Evolutionary conservation across 306 rosid species (phyloP).

Genomic region (Senna siamea): DNA sequence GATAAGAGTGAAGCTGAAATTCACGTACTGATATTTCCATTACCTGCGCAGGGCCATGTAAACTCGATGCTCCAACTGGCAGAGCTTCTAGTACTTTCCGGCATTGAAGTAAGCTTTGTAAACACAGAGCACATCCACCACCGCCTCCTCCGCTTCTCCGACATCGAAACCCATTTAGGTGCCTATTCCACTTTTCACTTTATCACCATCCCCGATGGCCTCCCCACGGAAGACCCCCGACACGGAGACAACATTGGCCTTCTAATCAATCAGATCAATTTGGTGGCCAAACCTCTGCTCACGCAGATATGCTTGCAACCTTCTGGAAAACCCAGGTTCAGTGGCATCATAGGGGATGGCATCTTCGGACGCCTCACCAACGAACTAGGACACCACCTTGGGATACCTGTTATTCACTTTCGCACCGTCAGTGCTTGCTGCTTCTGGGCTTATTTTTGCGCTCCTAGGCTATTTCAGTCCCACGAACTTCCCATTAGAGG

Average conservation of each 20-base stretch:
- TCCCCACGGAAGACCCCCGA: constrained; percentile 23
- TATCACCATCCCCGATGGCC: constrained; percentile 48
- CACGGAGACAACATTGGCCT: constrained; percentile 10
- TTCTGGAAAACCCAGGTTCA: neutral
- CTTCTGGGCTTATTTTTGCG: constrained; percentile 41
- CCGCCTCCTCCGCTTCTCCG: constrained; percentile 31
- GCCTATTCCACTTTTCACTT: constrained; percentile 48
- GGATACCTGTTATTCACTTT: constrained; percentile 38
- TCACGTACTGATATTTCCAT: constrained; percentile 44
- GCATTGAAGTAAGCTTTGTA: constrained; percentile 52
- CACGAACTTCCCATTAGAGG: constrained; percentile 47
- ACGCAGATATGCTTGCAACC: constrained; percentile 25
- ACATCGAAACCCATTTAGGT: constrained; percentile 4
- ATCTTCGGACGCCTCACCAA: constrained; percentile 18
- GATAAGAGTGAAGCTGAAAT: neutral
- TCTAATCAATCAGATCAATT: neutral
- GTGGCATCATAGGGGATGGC: constrained; percentile 46
- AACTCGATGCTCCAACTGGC: constrained; percentile 58
- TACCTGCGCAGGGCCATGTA: constrained; percentile 52
- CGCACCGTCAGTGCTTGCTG: constrained; percentile 39
- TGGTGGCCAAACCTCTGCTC: constrained; percentile 21
- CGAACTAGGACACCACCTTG: constrained; percentile 31
- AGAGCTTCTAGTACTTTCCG: constrained; percentile 44
- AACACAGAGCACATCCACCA: constrained; percentile 45
- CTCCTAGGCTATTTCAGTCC: constrained; percentile 30